A percentile compares a stretch with the other conserved stretches of the same genome.
phyloP scores from a whole-genome alignment of 164 flowering plant species.

The Echeveria elegans region DNA sequence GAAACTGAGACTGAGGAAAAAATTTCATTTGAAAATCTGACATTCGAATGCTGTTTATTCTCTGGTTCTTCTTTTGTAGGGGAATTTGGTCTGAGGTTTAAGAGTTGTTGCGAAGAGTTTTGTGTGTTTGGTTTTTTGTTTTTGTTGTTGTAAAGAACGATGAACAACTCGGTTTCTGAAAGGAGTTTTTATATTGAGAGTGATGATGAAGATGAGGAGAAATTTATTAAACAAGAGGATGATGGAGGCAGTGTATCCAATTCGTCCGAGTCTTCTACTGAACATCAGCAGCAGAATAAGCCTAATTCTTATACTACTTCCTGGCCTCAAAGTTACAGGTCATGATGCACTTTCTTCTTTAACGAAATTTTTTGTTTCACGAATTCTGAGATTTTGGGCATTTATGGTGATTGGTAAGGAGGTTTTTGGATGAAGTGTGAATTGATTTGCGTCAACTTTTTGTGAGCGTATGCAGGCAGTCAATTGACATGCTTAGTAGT shows the following conservation, averaged over 20 bases:
- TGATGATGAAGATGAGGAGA: constrained; percentile 57
- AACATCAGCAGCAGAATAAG: constrained; percentile 35
- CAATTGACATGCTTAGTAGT: constrained; percentile 76
- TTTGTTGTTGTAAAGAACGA: constrained; percentile 20
- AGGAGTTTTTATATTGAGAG: constrained; percentile 71
- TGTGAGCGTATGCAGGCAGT: constrained; percentile 52
- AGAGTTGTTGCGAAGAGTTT: neutral
- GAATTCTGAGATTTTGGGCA: neutral
- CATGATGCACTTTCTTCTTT: constrained; percentile 4
- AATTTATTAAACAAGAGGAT: constrained; percentile 15
- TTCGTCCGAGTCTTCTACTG: constrained; percentile 41
- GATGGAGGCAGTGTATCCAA: constrained; percentile 39
- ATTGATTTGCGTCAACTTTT: constrained; percentile 6
- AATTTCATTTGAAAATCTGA: neutral
- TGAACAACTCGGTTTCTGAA: constrained; percentile 76
- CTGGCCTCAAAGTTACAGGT: constrained; percentile 85
- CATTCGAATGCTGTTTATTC: neutral
- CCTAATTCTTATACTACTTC: constrained; percentile 61
- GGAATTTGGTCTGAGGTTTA: neutral
- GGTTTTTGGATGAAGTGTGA: neutral
- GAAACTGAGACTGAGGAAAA: neutral
- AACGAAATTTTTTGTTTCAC: neutral
- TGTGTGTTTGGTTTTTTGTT: neutral
- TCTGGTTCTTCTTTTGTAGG: neutral
- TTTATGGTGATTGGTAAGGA: neutral